Conservation (phyloP, 2,329 filamentous ascomycete genomes). For the Pyricularia pennisetigena region DNA sequence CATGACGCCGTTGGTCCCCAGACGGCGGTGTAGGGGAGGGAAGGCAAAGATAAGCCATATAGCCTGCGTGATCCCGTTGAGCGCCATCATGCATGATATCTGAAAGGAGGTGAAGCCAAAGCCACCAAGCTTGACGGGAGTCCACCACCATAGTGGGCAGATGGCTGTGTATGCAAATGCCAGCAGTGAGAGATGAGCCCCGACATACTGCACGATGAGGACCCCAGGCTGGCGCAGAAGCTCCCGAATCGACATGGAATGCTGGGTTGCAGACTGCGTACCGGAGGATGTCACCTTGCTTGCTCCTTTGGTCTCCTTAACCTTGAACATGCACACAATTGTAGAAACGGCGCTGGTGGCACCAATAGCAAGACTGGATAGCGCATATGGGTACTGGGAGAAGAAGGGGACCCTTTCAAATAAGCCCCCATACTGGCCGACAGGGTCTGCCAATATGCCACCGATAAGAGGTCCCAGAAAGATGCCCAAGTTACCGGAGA, state of each 20-base stretch:
- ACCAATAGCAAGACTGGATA: constrained; percentile 51
- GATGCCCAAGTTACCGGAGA: constrained; percentile 64
- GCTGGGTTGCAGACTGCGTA: constrained; percentile 7
- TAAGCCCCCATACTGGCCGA: constrained; percentile 45
- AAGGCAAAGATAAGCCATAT: constrained; percentile 64
- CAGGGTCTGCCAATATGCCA: constrained; percentile 59
- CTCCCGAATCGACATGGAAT: constrained; percentile 32
- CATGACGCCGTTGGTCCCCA: constrained; percentile 55
- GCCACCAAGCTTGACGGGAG: constrained; percentile 51
- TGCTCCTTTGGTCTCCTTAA: constrained; percentile 50
- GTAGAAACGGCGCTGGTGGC: constrained; percentile 42
- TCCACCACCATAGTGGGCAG: constrained; percentile 59
- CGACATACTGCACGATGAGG: constrained; percentile 53
- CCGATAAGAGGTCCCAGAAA: constrained; percentile 63
- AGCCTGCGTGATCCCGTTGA: constrained; percentile 57
- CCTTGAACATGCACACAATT: constrained; percentile 39
- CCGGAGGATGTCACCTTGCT: constrained; percentile 5
- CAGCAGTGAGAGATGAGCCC: constrained; percentile 56
- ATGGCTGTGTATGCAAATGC: constrained; percentile 65
- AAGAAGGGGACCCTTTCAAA: constrained; percentile 52
- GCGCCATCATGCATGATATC: constrained; percentile 57
- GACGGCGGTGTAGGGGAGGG: constrained; percentile 49
- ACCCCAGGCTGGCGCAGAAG: constrained; percentile 57
- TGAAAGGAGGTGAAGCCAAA: constrained; percentile 49
- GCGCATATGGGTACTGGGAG: constrained; percentile 52